Evolutionary conservation across 495 filamentous ascomycete species (phyloP), one percentile per base, ranked within the genome.

Genomic region (Lepraria neglecta): DNA sequence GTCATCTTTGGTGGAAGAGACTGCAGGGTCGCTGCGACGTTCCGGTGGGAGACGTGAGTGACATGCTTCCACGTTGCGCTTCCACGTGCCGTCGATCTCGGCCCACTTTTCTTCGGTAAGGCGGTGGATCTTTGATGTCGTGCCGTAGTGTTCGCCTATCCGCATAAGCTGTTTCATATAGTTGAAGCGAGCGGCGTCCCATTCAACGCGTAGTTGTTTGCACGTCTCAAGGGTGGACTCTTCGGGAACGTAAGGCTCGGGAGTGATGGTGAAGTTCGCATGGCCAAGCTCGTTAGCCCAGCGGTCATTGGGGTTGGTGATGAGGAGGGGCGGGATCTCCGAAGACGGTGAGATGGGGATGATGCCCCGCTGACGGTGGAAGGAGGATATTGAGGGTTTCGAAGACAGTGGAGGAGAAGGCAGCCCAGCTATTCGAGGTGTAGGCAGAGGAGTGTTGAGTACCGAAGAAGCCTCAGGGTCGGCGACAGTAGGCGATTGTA

Each of bases 241-340:
- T 33, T 86, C 79, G 0, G 90, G 88, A 12, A 79, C 65, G 66
- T 97, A 95, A 0, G 91, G 91, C 68, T 84, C 85, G 2, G 91
- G 91, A 17, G 84, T 76, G 63, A 97, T 94, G 67, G 82, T 91
- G 74, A 92, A 97, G 69, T 97, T 95, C 48, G 91, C 90, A 69
- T 97, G 91, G 15, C 91, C 91, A 4, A 97, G 82, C 60, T 83
- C 84, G 66, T 84, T 80, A 6, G 90, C 84, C 91, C 91, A 96
- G 60, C 83, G 79, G 70, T 97, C 91, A 11, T 82, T 80, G 54
- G 88, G 83, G 6, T 82, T 74, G 19, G 80, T 71, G 63, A 87
- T 81, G 3, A 82, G 77, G 10, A 79, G 73, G 0, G 73, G 73
- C 5, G 80, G 79, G 12, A 90, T 83, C 9, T 83, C 82, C 2